Evolutionary conservation across 192 early-diverging fungal species (phyloP), one percentile per base, ranked within the genome.

Genomic region (Powellomyces hirtus): DNA sequence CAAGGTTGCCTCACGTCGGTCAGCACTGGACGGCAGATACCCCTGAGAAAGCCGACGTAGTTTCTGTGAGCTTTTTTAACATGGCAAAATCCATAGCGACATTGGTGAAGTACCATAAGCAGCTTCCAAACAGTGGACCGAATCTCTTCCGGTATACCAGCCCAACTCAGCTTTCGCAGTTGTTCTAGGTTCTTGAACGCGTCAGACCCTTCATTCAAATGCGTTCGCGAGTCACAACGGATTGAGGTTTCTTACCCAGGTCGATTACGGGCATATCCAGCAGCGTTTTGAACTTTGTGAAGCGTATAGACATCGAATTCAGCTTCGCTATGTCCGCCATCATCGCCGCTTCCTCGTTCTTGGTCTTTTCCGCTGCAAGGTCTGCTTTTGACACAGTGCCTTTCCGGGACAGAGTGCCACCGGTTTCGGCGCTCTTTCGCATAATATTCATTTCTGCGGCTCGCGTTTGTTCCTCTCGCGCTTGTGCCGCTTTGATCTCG

Each of bases 61-160:
- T n/a, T n/a, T n/a, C n/a, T n/a, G n/a, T n/a, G n/a, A n/a, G n/a
- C n/a, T n/a, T n/a, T n/a, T n/a, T n/a, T n/a, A n/a, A n/a, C n/a
- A n/a, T n/a, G 66, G 33, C 27, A 33, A 38, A 72, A 20, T 22
- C 68, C 34, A 26, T 38, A 49, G 16, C 46, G 14, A 49, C 46
- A 18, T 13, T 49, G n/a, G 16, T 49, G 5, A 26, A 51, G 5
- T 70, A 89, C 90, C 80, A 97, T 89, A 46, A 99, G 80, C 16
- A 99, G 71, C 53, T 95, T 94, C 97, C 97, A 99, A 2, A 93
- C 88, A 40, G 89, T 92, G 16, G 92, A 79, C 0, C 97, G 87
- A 57, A 91, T 86, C 60, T 91, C 84, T 27, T 84, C 80, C 0
- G 97, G 96, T 30, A 99, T 91, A 0, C 97, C 97, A 34, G 89